Percentiles rank a stretch among this genome's conserved stretches.
These are phyloP conservation scores for Diplodia corticola DNA, from an alignment of 2,329 filamentous ascomycete species.

Conservation along the genomic window DNA sequence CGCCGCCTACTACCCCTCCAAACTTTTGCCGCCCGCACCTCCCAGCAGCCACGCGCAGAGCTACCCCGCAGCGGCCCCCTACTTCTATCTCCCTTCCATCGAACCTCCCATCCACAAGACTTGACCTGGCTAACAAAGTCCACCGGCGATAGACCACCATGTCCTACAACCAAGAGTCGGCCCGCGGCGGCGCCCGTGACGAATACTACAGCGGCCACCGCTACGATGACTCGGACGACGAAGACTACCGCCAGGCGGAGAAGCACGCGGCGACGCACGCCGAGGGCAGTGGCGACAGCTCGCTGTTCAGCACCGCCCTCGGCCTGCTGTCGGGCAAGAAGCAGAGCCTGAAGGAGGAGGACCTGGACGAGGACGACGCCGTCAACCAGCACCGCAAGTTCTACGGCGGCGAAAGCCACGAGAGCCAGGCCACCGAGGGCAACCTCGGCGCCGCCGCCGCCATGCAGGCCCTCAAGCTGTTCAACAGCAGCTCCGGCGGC, in stretches of 20 bases:
- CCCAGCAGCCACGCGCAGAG: not conserved
- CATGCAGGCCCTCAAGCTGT: constrained; percentile 79
- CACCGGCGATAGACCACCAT: constrained; percentile 26
- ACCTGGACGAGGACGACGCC: constrained; percentile 65
- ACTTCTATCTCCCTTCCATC: not conserved
- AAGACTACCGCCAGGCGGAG: constrained; percentile 57
- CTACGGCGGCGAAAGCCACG: constrained; percentile 59
- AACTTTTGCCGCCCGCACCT: not conserved
- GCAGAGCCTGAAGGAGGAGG: constrained; percentile 50
- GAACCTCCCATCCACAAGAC: not conserved
- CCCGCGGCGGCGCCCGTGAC: constrained; percentile 14
- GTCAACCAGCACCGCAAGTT: constrained; percentile 74
- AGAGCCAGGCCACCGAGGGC: constrained; percentile 46
- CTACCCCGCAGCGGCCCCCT: constrained; percentile 15
- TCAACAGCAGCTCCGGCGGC: constrained; percentile 57
- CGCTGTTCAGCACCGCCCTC: constrained; percentile 59
- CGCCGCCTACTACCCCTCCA: not conserved
- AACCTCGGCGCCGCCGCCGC: constrained; percentile 69
- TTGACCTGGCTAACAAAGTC: not conserved
- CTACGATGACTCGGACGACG: constrained; percentile 41
- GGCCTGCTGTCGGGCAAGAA: constrained; percentile 57
- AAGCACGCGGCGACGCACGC: constrained; percentile 58
- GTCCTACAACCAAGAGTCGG: constrained; percentile 36
- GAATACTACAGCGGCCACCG: constrained; percentile 42
- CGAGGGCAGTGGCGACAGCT: constrained; percentile 50